Base-by-base conservation (phyloP, 2,329 filamentous ascomycete genomes). In the Colletotrichum sp. region DNA sequence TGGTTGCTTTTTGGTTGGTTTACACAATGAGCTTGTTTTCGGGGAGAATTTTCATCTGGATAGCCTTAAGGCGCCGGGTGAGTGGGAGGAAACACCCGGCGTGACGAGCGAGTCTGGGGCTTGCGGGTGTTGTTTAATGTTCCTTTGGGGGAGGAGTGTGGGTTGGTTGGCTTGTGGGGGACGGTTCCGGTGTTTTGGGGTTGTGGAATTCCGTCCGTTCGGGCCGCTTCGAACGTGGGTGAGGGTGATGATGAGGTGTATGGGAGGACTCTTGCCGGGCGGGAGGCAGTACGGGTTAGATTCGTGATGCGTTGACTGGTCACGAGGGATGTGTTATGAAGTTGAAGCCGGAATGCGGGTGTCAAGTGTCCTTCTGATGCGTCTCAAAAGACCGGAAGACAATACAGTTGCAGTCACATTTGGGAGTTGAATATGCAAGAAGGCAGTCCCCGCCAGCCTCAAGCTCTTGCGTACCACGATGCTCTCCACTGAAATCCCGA, bases 61-160 rank as follows among this genome's bases (percentile, higher is more conserved):
- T 58, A 62, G 67, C 67, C 67, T 28, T 61, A 62, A 52, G 43
- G 43, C 43, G 6, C 43, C 56, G 34, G 67, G 56, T 30, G 67
- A 70, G 67, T 62, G 67, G 56, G 67, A 62, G 67, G 36, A 70
- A 61, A 27, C 36, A 25, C 18, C 67, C 67, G 61, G 61, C 58
- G 58, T 30, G 58, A n/a, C 8, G 32, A n/a, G 28, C 30, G 12
- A 61, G 30, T 22, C 58, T 32, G 58, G 58, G n/a, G 58, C 27
- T 30, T 61, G 28, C 32, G 58, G n/a, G 27, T 32, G 28, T 22
- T 52, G 58, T 32, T 61, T 61, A 61, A 32, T 61, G 58, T 34
- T 34, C 28, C 58, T 61, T 61, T 28, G 16, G 30, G 30, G 58
- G 58, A 34, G 28, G n/a, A 61, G 61, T 22, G 32, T 22, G 25